phyloP scores from a whole-genome alignment of 202 grass and related monocot genomes.

The Miscanthus sacchariflorus region DNA sequence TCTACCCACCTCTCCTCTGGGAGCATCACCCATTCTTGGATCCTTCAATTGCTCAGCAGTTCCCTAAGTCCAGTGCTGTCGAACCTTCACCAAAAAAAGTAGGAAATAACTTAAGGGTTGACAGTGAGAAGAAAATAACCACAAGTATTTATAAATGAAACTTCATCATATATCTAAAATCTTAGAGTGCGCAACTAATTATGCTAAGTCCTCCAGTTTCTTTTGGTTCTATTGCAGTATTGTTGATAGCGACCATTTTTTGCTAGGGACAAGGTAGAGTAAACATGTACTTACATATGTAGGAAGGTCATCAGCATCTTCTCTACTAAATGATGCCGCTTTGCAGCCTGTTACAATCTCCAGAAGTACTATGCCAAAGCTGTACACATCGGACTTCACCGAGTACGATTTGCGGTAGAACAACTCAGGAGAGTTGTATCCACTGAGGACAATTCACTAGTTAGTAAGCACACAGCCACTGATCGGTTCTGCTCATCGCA shows the following conservation, averaged over 20 bases:
- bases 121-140: background rate
- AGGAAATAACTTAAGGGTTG: background rate
- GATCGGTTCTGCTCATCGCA: background rate
- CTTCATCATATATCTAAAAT: background rate
- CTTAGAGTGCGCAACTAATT: background rate
- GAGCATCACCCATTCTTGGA: slow-evolving; percentile 34
- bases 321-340: background rate
- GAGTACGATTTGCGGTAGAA: slow-evolving; percentile 1
- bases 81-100: slow-evolving; percentile 8
- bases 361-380: slow-evolving; percentile 31
- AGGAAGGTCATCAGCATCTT: slow-evolving; percentile 20
- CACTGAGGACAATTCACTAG: background rate
- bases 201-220: background rate
- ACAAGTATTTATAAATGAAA: background rate
- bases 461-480: background rate
- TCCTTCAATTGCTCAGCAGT: slow-evolving; percentile 1
- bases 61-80: slow-evolving; percentile 22
- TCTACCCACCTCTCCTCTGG: slow-evolving; percentile 19
- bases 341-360: slow-evolving; percentile 30
- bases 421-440: slow-evolving; percentile 30
- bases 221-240: background rate
- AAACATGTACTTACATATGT: slow-evolving; percentile 10
- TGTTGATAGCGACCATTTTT: background rate
- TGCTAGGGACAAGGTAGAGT: background rate
- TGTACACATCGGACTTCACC: slow-evolving; percentile 31